These are phyloP conservation scores for Cyberlindnera euphorbiae DNA, from an alignment of 805 yeast genomes.

Conservation along the genomic window DNA sequence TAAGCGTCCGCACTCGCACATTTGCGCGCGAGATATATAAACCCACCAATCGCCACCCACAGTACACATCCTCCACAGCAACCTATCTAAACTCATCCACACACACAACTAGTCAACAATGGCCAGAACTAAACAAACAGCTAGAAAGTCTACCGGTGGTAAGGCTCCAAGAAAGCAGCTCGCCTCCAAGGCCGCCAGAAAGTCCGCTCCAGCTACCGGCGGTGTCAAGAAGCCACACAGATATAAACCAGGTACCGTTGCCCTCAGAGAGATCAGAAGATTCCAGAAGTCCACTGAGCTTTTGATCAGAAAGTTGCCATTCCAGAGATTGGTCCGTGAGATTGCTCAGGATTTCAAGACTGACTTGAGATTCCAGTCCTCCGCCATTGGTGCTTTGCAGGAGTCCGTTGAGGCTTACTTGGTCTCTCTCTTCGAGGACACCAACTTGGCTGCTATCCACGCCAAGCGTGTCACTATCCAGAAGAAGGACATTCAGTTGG, in stretches of 20 bases:
- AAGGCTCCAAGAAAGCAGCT: constrained; percentile 93
- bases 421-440: constrained; percentile 94
- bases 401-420: constrained; percentile 98
- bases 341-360: constrained; percentile 92
- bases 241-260: constrained; percentile 97
- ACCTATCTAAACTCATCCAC: background rate
- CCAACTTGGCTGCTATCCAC: constrained; percentile 97
- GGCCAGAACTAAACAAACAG: constrained; percentile 95
- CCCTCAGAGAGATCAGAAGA: constrained; percentile 94
- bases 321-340: constrained; percentile 95
- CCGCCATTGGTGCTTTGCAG: constrained; percentile 96
- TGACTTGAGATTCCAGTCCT: constrained; percentile 93
- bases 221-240: constrained; percentile 95
- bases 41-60: background rate
- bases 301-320: constrained; percentile 92
- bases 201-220: constrained; percentile 87
- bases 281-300: constrained; percentile 96
- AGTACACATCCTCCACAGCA: too few species aligned
- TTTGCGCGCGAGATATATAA: constrained; percentile 1
- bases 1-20: background rate
- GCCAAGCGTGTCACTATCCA: constrained; percentile 98
- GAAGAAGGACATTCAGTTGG: constrained; percentile 97
- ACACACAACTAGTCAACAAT: constrained; percentile 38
- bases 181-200: constrained; percentile 91
- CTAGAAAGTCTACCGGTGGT: constrained; percentile 95